phyloP scores from a whole-genome alignment of 306 rosid genomes.

The Begonia fuchsioides region DNA sequence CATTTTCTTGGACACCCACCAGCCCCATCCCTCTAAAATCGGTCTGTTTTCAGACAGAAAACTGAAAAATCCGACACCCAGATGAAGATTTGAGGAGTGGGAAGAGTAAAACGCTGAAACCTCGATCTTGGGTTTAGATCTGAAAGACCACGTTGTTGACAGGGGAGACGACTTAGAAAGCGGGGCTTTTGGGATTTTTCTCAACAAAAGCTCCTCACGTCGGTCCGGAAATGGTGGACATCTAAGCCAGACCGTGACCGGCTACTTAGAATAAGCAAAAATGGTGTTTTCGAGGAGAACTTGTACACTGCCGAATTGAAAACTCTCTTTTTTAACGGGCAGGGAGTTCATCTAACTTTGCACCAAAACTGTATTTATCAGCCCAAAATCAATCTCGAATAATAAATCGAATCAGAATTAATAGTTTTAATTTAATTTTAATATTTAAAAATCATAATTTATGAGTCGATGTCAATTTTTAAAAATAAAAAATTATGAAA shows the following conservation, averaged over 20 bases:
- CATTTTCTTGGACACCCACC: constrained; percentile 35
- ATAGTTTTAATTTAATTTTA: too few relatives aligned
- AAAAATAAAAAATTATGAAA: too few relatives aligned
- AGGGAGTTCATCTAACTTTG: too few relatives aligned
- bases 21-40: constrained; percentile 30
- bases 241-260: constrained; percentile 8
- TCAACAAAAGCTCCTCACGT: constrained; percentile 20
- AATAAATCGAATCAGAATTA: too few relatives aligned
- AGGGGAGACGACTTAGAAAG: constrained; percentile 7
- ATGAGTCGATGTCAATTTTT: too few relatives aligned
- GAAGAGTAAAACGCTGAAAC: constrained; percentile 10
- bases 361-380: too few relatives aligned
- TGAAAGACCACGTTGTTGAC: constrained; percentile 8
- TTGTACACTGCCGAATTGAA: too few relatives aligned
- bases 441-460: too few relatives aligned
- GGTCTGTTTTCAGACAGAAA: constrained; percentile 3
- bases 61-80: constrained; percentile 6
- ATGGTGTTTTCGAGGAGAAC: constrained; percentile 25
- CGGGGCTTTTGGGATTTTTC: constrained; percentile 15
- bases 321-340: too few relatives aligned
- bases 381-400: too few relatives aligned
- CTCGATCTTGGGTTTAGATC: constrained; percentile 30
- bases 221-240: not conserved
- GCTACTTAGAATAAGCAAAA: constrained; percentile 16
- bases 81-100: constrained; percentile 4